Evolutionary conservation across 2,329 filamentous ascomycete species (phyloP), one percentile per base, ranked within the genome.

Genomic region (Talaromyces marneffei): DNA sequence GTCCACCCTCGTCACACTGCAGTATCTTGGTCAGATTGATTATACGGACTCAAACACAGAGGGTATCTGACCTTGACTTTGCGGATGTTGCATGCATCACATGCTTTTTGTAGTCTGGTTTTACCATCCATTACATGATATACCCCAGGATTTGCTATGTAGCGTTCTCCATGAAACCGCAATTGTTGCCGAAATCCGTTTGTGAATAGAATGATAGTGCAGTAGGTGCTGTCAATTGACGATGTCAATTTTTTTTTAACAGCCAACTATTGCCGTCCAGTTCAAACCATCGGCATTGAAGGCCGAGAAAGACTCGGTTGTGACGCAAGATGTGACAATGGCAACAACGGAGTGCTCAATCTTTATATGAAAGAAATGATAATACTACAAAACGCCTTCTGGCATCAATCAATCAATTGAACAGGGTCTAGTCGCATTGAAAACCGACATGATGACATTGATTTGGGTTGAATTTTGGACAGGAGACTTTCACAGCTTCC

Each of bases 1-100:
- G 84, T n/a, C 85, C 85, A 42, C 80, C 79, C 67, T 87, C 84
- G 70, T 88, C 86, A 74, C 86, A 88, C 83, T 87, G 64, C 57
- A 56, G 16, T 2, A 40, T 55, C 7, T 18, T 16, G 7, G 18
- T 55, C 12, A 31, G 50, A 25, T 25, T 4, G 14, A 4, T 55
- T 27, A 35, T 33, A 3, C 10, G 10, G 35, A 31, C 48, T 25
- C 20, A 57, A 42, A 37, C 9, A 52, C 31, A 31, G 10, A 63
- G 20, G 29, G n/a, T 66, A n/a, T 56, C 68, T 60, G 68, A 81
- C 80, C 75, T 82, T 82, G 59, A 82, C 80, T 69, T 82, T 82
- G 35, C 80, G 75, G 59, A 80, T 78, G 69, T 79, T 81, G 64
- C 80, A 82, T 63, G 78, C 79, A 70, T 82, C 80, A 70, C 80